Conservation (phyloP, 2,329 filamentous ascomycete species). For the Pezicula neosporulosa region DNA sequence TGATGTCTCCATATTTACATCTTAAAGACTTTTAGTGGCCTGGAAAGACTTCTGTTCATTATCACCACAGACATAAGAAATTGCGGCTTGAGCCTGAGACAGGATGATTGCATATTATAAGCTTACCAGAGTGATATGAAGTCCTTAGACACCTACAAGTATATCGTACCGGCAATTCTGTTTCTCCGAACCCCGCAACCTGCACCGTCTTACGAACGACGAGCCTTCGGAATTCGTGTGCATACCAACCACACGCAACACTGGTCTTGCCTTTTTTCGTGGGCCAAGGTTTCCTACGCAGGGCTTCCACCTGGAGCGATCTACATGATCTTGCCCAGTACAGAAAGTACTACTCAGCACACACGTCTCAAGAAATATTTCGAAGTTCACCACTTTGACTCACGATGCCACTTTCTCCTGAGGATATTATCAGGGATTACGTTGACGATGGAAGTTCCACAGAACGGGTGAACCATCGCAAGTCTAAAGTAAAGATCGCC, state of each 20-base stretch:
- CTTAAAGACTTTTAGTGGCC: too few relatives aligned
- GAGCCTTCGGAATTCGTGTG: not conserved
- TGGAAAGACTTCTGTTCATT: too few relatives aligned
- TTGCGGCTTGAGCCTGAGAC: too few relatives aligned
- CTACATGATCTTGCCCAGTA: not conserved
- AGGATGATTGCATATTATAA: too few relatives aligned
- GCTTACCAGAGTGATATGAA: too few relatives aligned
- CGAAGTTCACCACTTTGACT: not conserved
- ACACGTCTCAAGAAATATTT: not conserved
- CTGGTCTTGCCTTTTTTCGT: not conserved
- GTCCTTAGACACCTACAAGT: too few relatives aligned
- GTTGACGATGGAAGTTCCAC: constrained; percentile 2
- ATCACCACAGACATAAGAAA: too few relatives aligned
- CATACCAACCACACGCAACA: not conserved
- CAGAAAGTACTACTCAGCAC: not conserved
- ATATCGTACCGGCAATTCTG: not conserved
- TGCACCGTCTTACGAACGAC: not conserved
- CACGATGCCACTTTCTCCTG: not conserved
- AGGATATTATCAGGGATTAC: constrained; percentile 7
- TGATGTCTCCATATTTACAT: too few relatives aligned
- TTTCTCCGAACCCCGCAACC: not conserved
- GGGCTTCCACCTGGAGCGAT: not conserved
- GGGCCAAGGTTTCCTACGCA: not conserved
- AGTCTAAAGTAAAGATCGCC: constrained; percentile 13
- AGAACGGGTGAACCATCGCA: constrained; percentile 2